Percentiles rank a stretch among this genome's conserved stretches.
Conservation (phyloP, 441 rosid species). For the Daphne laureola region DNA sequence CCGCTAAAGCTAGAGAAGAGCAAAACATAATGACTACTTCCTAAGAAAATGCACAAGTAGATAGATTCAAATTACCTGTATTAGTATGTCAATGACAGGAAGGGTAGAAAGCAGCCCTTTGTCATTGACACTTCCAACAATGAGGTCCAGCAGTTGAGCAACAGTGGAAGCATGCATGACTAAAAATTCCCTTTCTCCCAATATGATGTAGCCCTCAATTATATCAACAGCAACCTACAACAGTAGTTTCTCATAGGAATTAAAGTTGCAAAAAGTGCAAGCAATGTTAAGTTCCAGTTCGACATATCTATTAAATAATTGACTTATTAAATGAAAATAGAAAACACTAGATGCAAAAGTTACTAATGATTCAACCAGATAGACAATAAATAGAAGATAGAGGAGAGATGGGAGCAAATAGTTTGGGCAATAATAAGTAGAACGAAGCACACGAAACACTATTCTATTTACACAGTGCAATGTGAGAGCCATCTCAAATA, state of each 20-base stretch:
- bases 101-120: conserved; percentile 69
- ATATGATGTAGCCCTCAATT: conserved; percentile 68
- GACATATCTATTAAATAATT: too few relatives aligned
- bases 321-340: too few relatives aligned
- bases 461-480: too few relatives aligned
- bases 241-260: conserved; percentile 1
- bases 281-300: background rate
- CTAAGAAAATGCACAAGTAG: background rate
- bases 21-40: background rate
- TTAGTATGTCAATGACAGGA: conserved; percentile 81
- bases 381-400: too few relatives aligned
- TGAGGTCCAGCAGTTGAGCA: conserved; percentile 85
- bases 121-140: conserved; percentile 93
- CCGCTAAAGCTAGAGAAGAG: background rate
- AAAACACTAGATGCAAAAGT: too few relatives aligned
- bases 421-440: too few relatives aligned
- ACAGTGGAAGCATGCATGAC: conserved; percentile 72
- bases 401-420: too few relatives aligned
- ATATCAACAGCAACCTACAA: conserved; percentile 83
- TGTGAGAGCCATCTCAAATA: too few relatives aligned
- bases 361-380: too few relatives aligned
- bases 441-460: too few relatives aligned
- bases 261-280: background rate
- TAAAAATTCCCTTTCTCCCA: conserved; percentile 83
- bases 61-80: conserved; percentile 53